A percentile compares a stretch with the other conserved stretches of the same genome.
These are phyloP conservation scores for Waltergamsia citrina DNA, from an alignment of 2,329 filamentous ascomycete genomes.

Conservation along the genomic window DNA sequence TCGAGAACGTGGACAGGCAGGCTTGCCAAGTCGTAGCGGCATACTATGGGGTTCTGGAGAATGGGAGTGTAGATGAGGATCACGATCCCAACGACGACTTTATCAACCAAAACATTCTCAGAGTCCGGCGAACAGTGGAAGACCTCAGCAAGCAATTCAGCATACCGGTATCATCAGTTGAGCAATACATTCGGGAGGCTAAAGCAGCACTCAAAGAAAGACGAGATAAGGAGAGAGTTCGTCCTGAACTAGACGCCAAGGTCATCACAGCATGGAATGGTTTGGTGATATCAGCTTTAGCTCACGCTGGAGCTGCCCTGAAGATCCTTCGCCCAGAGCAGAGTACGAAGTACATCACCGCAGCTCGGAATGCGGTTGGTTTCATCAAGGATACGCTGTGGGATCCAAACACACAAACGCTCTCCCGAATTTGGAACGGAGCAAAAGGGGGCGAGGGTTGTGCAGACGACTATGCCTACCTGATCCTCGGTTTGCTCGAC, in stretches of 20 bases:
- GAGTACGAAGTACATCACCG: conserved; percentile 50
- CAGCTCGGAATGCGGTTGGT: conserved; percentile 56
- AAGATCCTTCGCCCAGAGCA: conserved; percentile 45
- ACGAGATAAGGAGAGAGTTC: conserved; percentile 63
- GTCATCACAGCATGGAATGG: conserved; percentile 84
- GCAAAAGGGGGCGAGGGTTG: conserved; percentile 61
- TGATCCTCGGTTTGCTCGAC: conserved; percentile 73
- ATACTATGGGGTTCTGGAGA: conserved; percentile 74
- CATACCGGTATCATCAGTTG: conserved; percentile 59
- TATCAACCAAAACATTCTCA: conserved; percentile 83
- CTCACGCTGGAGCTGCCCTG: conserved; percentile 64
- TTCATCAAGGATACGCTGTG: conserved; percentile 72
- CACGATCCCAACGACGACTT: conserved; percentile 92
- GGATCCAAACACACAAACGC: conserved; percentile 46
- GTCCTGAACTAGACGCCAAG: conserved; percentile 79
- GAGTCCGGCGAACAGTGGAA: conserved; percentile 56
- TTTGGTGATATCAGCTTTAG: conserved; percentile 74
- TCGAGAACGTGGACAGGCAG: conserved; percentile 39
- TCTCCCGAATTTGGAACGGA: conserved; percentile 69
- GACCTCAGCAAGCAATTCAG: conserved; percentile 69
- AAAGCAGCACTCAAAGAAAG: conserved; percentile 60
- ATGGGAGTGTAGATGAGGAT: conserved; percentile 76
- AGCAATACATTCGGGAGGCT: conserved; percentile 56
- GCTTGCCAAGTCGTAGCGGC: conserved; percentile 67
- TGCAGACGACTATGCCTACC: conserved; percentile 89